Base-by-base conservation (phyloP, 768 basidiomycete genomes). In the Holtermannia corniformis region DNA sequence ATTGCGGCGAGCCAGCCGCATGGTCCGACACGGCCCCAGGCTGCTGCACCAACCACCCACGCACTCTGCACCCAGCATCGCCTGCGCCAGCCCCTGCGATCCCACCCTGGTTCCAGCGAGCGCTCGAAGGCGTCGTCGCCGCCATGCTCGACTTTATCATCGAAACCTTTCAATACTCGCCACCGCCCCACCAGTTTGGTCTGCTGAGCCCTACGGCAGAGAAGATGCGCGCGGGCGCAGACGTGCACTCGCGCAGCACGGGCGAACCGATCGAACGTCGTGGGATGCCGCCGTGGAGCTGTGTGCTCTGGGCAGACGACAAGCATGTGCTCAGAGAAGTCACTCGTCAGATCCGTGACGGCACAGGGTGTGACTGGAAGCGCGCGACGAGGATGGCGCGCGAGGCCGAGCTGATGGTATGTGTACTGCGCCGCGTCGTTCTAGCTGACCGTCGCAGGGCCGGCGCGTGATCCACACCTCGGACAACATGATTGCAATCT, bases 241-340 rank as follows among this genome's bases (percentile, higher is more conserved):
- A 41, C 26, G 37, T 41, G n/a, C 55, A 56, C 21, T 19, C 5
- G 12, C 20, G 21, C 12, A 47, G 21, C 19, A 63, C 57, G 3
- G 59, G 41, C 14, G 60, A 61, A 27, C 32, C 51, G 4, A 59
- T 32, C 13, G 51, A 55, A 10, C 24, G 24, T n/a, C 46, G 61
- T 44, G 51, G 55, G 22, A 52, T 44, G 22, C 62, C 61, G 21
- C 60, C 63, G 4, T 69, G 65, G 62, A 51, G 57, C 10, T 61
- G 96, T 52, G 77, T 93, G 23, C 73, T 97, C 3, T 96, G 91
- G 91, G 91, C 92, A 74, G 92, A 95, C 71, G 95, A 99, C 72
- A 93, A 92, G 62, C 95, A 96, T 72, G 90, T 88, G 0, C 86
- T 84, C 62, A 83, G 85, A 47, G 90, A 97, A 64, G 83, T 95